Evolutionary conservation across 345 rosid genomes (phyloP), one percentile per base, ranked within the genome.

Genomic region (Luvunga scandens): DNA sequence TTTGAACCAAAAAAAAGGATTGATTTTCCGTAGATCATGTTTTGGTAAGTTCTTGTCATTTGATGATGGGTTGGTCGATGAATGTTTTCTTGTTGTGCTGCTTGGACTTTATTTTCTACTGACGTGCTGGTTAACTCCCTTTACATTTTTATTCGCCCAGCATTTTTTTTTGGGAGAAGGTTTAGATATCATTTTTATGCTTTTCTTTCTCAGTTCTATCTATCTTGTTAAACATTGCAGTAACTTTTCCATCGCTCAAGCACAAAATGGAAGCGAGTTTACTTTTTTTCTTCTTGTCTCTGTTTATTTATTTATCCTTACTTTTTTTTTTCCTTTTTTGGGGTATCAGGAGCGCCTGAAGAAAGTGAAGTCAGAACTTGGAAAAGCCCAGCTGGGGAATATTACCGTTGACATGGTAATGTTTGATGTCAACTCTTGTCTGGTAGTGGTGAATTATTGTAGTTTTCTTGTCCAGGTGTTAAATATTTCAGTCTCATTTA

Each of bases 391-490:
- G 70, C 75, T 96, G 79, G 99, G 99, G 68, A 94, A 91, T 83
- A 91, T 94, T 73, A 91, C 99, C 4, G 91, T 89, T 69, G 98
- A 95, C 80, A 93, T 95, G 99, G 99, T 95, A 91, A 70, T 24
- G 56, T 24, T 60, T 73, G 45, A 9, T 77, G 45, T 53, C 59
- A 19, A 65, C 76, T 75, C 30, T 77, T 63, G 21, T 39, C 53
- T 21, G 57, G 24, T n/a, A 59, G 64, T 55, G 28, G 9, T 31
- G 71, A 53, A 65, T 19, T 63, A 2, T 28, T 38, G 1, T 45
- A 30, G 16, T 21, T 31, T 75, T 62, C 64, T 75, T 75, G 45
- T 48, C 16, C 16, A 9, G 4, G 0, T 53, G 6, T 66, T 76
- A 25, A 53, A 56, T 55, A 21, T 16, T 75, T 30, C 38, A 24